Conservation (phyloP, 2,329 filamentous ascomycete genomes). For the Plectosphaerella plurivora region DNA sequence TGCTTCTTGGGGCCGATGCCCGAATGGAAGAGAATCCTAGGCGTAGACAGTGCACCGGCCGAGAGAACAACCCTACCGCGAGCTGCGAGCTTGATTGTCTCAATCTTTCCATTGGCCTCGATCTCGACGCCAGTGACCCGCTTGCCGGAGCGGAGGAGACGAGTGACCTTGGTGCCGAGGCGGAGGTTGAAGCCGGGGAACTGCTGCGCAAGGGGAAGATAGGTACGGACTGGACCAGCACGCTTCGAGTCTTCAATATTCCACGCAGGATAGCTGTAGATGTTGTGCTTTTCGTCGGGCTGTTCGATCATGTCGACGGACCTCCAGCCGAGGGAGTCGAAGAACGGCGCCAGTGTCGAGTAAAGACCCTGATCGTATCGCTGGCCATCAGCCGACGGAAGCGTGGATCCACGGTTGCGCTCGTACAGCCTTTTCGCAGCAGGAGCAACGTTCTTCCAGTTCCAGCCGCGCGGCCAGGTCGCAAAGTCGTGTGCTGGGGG, state of each 20-base stretch:
- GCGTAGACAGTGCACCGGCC: constrained; percentile 48
- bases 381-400: constrained; percentile 11
- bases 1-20: constrained; percentile 48
- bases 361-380: constrained; percentile 13
- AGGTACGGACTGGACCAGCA: constrained; percentile 21
- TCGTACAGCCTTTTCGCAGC: constrained; percentile 13
- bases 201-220: constrained; percentile 30
- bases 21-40: constrained; percentile 52
- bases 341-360: constrained; percentile 10
- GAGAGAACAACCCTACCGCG: constrained; percentile 24
- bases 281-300: constrained; percentile 11
- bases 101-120: constrained; percentile 5
- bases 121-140: constrained; percentile 29
- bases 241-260: not conserved
- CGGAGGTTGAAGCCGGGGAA: constrained; percentile 30
- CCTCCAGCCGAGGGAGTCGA: constrained; percentile 11
- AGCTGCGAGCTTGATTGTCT: constrained; percentile 12
- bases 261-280: constrained; percentile 13
- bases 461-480: constrained; percentile 12
- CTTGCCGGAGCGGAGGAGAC: constrained; percentile 13
- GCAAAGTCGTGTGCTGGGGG: constrained; percentile 7
- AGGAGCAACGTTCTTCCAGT: constrained; percentile 11
- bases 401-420: constrained; percentile 11
- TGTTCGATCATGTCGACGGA: constrained; percentile 11
- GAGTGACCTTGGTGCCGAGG: constrained; percentile 12